Conservation (phyloP, 345 rosid species). For the Salix purpurea region DNA sequence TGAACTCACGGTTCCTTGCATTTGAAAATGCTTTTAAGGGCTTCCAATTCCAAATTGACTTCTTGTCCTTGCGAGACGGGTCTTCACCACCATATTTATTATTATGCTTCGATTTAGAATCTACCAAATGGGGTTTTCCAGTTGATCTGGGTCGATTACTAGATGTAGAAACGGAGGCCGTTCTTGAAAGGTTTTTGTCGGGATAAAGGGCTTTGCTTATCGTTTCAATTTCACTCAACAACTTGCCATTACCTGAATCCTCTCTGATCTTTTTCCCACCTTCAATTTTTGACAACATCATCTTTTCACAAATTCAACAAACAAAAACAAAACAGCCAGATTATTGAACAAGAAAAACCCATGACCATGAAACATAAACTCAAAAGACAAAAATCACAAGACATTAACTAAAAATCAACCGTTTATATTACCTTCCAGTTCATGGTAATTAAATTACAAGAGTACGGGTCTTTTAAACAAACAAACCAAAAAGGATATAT, state of each 20-base stretch:
- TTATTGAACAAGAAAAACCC: not conserved
- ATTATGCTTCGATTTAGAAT: conserved; percentile 33
- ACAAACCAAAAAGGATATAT: not conserved
- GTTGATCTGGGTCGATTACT: conserved; percentile 37
- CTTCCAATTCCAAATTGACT: conserved; percentile 86
- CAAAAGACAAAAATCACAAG: not conserved
- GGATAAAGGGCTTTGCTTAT: conserved; percentile 69
- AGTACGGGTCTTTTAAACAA: not conserved
- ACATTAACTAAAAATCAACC: not conserved
- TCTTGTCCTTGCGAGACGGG: conserved; percentile 62
- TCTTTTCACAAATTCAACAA: conserved; percentile 17
- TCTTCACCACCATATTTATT: conserved; percentile 31
- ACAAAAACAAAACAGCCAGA: not conserved
- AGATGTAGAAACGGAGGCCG: conserved; percentile 27
- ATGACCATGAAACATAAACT: not conserved
- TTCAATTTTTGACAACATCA: conserved; percentile 51
- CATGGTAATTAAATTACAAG: not conserved
- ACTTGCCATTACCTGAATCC: conserved; percentile 49
- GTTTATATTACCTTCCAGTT: not conserved
- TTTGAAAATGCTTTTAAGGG: conserved; percentile 74
- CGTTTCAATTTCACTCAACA: conserved; percentile 68
- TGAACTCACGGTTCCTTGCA: conserved; percentile 59
- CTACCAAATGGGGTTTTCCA: conserved; percentile 38
- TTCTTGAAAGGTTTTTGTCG: conserved; percentile 39
- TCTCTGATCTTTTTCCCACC: conserved; percentile 49